Conservation (phyloP, 1,139 yeast genomes). For the Geotrichum siamense region DNA sequence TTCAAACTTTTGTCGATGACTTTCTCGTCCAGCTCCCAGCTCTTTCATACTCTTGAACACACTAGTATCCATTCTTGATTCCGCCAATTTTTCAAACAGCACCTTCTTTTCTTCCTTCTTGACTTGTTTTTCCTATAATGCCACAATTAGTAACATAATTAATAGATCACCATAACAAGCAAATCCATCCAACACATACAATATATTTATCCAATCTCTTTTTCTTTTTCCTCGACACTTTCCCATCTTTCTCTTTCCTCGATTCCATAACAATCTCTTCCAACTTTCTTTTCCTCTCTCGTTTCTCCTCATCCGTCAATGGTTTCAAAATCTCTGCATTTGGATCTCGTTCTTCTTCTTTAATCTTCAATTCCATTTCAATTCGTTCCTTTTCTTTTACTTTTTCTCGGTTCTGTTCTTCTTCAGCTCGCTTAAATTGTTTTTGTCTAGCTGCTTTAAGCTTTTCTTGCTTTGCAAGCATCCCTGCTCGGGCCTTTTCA, state of each 20-base stretch:
- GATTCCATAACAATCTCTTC: constrained; percentile 47
- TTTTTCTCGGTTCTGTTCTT: constrained; percentile 35
- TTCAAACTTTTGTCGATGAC: constrained; percentile 59
- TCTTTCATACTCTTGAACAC: constrained; percentile 63
- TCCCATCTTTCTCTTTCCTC: constrained; percentile 38
- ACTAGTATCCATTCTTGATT: constrained; percentile 55
- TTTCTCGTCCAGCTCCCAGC: constrained; percentile 70
- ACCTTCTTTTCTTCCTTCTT: constrained; percentile 83
- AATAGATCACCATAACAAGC: too few species aligned
- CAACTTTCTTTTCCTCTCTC: constrained; percentile 56
- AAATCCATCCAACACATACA: constrained; percentile 26
- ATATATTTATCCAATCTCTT: constrained; percentile 48
- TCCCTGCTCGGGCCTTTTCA: constrained; percentile 80
- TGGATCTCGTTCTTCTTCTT: constrained; percentile 38
- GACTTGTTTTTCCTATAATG: constrained; percentile 69
- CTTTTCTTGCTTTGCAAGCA: constrained; percentile 72
- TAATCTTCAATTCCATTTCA: too few species aligned
- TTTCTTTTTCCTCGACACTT: constrained; percentile 64
- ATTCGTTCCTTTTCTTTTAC: constrained; percentile 33
- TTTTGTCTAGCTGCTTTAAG: constrained; percentile 60
- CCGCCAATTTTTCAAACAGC: constrained; percentile 67
- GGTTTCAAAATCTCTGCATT: constrained; percentile 56
- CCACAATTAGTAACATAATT: too few species aligned
- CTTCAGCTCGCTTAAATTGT: constrained; percentile 39
- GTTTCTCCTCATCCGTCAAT: constrained; percentile 48